phyloP scores from a whole-genome alignment of 768 basidiomycete genomes.

The Boletus coccyginus region DNA sequence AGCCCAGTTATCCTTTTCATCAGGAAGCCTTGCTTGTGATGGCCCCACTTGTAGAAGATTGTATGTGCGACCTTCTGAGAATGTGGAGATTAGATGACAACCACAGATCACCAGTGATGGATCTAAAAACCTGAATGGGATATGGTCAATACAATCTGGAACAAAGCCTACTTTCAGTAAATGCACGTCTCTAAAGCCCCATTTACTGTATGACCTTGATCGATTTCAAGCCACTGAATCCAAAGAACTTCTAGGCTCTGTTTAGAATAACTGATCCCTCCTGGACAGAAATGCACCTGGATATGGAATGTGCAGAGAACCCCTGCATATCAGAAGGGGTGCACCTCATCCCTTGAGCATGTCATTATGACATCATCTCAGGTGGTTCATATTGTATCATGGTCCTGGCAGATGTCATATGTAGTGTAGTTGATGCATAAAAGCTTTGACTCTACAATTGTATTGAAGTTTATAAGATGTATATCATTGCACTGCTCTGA shows the following conservation, averaged over 20 bases:
- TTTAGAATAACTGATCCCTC: background rate
- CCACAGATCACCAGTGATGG: background rate
- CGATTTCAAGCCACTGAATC: slow-evolving; percentile 22
- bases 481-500: background rate
- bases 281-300: background rate
- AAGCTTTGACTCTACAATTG: background rate
- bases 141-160: background rate
- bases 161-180: slow-evolving; percentile 20
- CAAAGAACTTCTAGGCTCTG: slow-evolving; percentile 19
- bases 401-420: background rate
- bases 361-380: slow-evolving; percentile 8
- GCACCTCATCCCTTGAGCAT: background rate
- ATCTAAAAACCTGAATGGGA: background rate
- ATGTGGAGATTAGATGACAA: background rate
- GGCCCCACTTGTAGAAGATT: too few species aligned
- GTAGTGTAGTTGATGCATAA: background rate
- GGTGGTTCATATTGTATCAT: background rate
- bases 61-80: background rate
- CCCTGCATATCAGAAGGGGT: slow-evolving; percentile 25
- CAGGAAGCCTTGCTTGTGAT: background rate
- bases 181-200: slow-evolving; percentile 11
- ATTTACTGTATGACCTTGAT: background rate
- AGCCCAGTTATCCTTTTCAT: background rate
- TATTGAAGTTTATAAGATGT: background rate
- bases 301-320: slow-evolving; percentile 17